These are phyloP conservation scores for Fusarium miscanthi DNA, from an alignment of 2,329 filamentous ascomycete species.

Conservation along the genomic window DNA sequence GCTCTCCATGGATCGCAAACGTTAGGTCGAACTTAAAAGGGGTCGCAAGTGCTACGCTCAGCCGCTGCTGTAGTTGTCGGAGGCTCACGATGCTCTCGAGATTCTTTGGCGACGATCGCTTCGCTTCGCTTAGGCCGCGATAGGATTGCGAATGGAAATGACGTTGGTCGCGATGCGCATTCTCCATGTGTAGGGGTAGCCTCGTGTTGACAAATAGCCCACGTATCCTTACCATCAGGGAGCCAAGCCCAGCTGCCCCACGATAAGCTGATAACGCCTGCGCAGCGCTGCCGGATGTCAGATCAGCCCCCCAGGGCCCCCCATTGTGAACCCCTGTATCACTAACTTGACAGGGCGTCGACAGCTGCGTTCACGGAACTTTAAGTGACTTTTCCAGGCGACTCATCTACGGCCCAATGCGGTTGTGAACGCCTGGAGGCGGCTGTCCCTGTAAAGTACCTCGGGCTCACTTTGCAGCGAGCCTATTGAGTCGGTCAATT, in stretches of 20 bases:
- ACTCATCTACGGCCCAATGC: conserved; percentile 37
- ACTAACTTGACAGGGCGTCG: conserved; percentile 19
- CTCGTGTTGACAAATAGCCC: conserved; percentile 40
- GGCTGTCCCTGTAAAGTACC: conserved; percentile 42
- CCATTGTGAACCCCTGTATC: conserved; percentile 1
- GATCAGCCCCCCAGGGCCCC: not conserved
- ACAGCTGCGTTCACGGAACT: conserved; percentile 28
- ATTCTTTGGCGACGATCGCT: conserved; percentile 10
- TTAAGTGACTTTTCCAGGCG: conserved; percentile 28
- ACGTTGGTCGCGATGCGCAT: conserved; percentile 38
- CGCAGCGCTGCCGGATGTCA: conserved; percentile 8
- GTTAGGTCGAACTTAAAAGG: conserved; percentile 28
- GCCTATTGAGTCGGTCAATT: conserved; percentile 38
- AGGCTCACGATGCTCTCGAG: not conserved
- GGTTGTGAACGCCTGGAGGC: conserved; percentile 43
- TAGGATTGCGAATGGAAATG: conserved; percentile 18
- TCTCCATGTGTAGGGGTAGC: conserved; percentile 31
- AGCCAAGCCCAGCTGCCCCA: conserved; percentile 1
- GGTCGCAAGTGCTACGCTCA: not conserved
- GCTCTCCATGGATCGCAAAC: conserved; percentile 43
- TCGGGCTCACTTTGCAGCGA: conserved; percentile 28
- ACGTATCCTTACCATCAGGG: conserved; percentile 20
- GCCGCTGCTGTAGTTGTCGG: not conserved
- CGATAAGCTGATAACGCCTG: conserved; percentile 35
- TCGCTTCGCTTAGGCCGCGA: conserved; percentile 15